A percentile compares a stretch with the other conserved stretches of the same genome.
phyloP scores from a whole-genome alignment of 1,284 basidiomycete species.

The Trametes versicolor region DNA sequence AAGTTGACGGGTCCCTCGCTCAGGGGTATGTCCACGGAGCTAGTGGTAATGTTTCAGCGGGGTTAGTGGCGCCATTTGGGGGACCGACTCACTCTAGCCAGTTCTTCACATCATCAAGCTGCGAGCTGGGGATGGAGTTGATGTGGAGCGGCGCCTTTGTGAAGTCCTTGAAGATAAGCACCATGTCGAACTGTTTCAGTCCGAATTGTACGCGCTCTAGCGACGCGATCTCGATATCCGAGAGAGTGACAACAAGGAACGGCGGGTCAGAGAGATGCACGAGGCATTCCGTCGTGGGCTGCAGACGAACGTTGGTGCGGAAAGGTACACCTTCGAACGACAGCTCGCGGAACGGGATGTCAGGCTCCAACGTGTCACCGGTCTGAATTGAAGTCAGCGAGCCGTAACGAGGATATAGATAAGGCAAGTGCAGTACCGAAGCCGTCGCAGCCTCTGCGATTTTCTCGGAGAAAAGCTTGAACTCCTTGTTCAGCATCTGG shows the following conservation, averaged over 20 bases:
- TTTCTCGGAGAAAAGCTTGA: slow-evolving; percentile 94
- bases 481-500: slow-evolving; percentile 93
- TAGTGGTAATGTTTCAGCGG: slow-evolving; percentile 45
- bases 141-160: slow-evolving; percentile 92
- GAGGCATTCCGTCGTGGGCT: slow-evolving; percentile 97
- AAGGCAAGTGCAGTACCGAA: slow-evolving; percentile 69
- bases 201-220: slow-evolving; percentile 98
- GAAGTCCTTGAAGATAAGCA: slow-evolving; percentile 97
- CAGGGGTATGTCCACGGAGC: slow-evolving; percentile 96
- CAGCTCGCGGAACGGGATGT: slow-evolving; percentile 97
- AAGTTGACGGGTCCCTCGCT: slow-evolving; percentile 97
- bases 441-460: slow-evolving; percentile 87
- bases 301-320: slow-evolving; percentile 93
- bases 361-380: slow-evolving; percentile 90
- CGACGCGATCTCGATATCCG: slow-evolving; percentile 96
- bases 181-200: slow-evolving; percentile 97
- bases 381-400: slow-evolving; percentile 51
- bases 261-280: slow-evolving; percentile 96
- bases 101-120: slow-evolving; percentile 96
- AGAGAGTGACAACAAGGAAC: slow-evolving; percentile 94
- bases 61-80: neutral
- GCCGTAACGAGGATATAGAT: neutral
- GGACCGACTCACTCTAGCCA: slow-evolving; percentile 90
- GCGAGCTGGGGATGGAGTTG: slow-evolving; percentile 92
- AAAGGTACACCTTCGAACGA: slow-evolving; percentile 98